Evolutionary conservation across 1,284 basidiomycete genomes (phyloP).

Genomic region (Moesziomyces parantarcticus): DNA sequence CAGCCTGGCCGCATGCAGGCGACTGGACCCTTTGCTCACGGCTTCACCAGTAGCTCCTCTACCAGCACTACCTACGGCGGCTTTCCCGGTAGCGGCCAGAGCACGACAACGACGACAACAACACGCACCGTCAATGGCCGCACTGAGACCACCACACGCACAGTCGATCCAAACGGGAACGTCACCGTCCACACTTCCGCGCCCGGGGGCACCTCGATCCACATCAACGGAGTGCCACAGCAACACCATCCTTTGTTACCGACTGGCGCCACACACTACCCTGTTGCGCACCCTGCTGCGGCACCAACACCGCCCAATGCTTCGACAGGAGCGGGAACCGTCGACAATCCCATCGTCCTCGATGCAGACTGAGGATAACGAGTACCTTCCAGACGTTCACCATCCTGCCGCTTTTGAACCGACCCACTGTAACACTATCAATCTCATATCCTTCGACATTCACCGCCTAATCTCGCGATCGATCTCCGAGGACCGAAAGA

Average conservation of each 20-base stretch:
- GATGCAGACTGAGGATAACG: conserved; percentile 17
- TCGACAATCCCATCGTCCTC: conserved; percentile 31
- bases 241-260: conserved; percentile 37
- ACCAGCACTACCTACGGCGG: conserved; percentile 30
- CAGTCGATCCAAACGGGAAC: conserved; percentile 55
- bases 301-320: not conserved
- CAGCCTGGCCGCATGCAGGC: conserved; percentile 20
- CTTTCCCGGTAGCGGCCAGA: conserved; percentile 35
- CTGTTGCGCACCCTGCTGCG: conserved; percentile 4
- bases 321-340: conserved; percentile 6
- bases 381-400: not conserved
- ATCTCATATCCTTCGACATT: too few species aligned
- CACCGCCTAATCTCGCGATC: too few species aligned
- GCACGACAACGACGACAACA: conserved; percentile 46
- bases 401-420: not conserved
- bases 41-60: conserved; percentile 9
- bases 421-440: too few species aligned
- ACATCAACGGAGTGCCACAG: conserved; percentile 57
- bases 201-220: conserved; percentile 54
- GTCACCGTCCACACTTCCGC: conserved; percentile 55
- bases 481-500: too few species aligned
- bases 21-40: conserved; percentile 10
- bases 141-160: conserved; percentile 54
- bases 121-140: conserved; percentile 59
- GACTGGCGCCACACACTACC: not conserved